phyloP scores from a whole-genome alignment of 2,329 filamentous ascomycete species.

The Colletotrichum sojae region DNA sequence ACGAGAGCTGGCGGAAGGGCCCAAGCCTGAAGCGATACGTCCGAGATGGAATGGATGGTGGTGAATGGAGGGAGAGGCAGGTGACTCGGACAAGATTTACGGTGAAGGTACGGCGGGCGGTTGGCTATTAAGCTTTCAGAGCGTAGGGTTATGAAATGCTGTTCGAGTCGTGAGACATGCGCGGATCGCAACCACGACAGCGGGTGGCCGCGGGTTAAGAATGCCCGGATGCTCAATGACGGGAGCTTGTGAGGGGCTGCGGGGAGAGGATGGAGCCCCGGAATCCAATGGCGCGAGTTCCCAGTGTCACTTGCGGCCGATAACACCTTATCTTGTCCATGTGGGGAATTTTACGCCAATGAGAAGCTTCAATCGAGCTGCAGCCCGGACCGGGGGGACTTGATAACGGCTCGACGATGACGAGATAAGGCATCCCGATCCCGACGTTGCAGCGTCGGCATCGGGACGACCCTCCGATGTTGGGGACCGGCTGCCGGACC shows the following conservation, averaged over 20 bases:
- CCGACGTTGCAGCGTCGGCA: conserved; percentile 25
- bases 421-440: conserved; percentile 31
- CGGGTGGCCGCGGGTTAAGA: conserved; percentile 39
- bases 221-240: conserved; percentile 11
- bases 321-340: conserved; percentile 30
- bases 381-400: not conserved
- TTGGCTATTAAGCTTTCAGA: conserved; percentile 31
- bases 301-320: conserved; percentile 6
- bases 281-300: conserved; percentile 33
- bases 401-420: conserved; percentile 14
- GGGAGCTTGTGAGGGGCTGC: conserved; percentile 36
- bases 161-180: conserved; percentile 26
- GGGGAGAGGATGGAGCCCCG: conserved; percentile 4
- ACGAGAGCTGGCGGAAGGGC: not conserved
- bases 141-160: conserved; percentile 21
- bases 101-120: not conserved
- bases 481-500: not conserved
- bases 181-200: conserved; percentile 7
- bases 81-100: not conserved
- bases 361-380: conserved; percentile 18
- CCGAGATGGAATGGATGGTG: not conserved
- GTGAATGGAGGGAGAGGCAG: conserved; percentile 11
- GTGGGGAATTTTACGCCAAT: conserved; percentile 33
- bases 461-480: conserved; percentile 22
- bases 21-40: not conserved